phyloP scores from a whole-genome alignment of 1,284 basidiomycete genomes.

The Rhodotorula sp. region DNA sequence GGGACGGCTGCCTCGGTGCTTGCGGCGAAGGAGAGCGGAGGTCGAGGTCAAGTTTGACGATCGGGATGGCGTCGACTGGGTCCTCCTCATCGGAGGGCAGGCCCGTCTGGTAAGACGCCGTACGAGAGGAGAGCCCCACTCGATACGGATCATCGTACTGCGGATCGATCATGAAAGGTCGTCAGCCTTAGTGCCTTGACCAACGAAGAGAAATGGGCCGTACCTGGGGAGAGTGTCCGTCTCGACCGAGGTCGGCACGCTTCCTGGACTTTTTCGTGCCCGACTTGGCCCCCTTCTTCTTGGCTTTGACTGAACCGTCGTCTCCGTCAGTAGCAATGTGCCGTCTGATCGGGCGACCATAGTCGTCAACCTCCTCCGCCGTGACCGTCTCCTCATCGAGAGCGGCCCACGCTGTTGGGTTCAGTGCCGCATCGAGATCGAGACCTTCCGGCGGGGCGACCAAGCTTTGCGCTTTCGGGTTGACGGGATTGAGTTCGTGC shows the following conservation, averaged over 20 bases:
- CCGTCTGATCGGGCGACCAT: conserved; percentile 44
- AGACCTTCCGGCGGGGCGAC: conserved; percentile 79
- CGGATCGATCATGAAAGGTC: conserved; percentile 46
- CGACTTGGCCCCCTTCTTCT: conserved; percentile 40
- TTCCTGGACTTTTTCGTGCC: conserved; percentile 55
- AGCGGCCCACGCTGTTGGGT: conserved; percentile 52
- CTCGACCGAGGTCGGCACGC: conserved; percentile 37
- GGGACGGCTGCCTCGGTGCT: neutral
- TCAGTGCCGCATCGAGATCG: conserved; percentile 80
- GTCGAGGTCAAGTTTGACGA: conserved; percentile 36
- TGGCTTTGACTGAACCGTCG: conserved; percentile 39
- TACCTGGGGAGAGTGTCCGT: too few relatives aligned
- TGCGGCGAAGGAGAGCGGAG: conserved; percentile 55
- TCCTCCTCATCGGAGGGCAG: conserved; percentile 6
- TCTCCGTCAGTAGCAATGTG: conserved; percentile 46
- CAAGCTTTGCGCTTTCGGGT: conserved; percentile 71
- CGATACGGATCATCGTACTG: conserved; percentile 58
- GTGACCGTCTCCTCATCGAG: conserved; percentile 52
- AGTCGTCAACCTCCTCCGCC: conserved; percentile 46
- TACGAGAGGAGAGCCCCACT: conserved; percentile 72
- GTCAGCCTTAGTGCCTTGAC: neutral
- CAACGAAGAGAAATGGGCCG: too few relatives aligned
- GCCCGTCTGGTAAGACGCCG: conserved; percentile 2
- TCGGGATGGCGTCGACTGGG: conserved; percentile 40
- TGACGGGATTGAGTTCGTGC: conserved; percentile 85